phyloP scores from a whole-genome alignment of 768 basidiomycete genomes.

The Podaxis sp. region DNA sequence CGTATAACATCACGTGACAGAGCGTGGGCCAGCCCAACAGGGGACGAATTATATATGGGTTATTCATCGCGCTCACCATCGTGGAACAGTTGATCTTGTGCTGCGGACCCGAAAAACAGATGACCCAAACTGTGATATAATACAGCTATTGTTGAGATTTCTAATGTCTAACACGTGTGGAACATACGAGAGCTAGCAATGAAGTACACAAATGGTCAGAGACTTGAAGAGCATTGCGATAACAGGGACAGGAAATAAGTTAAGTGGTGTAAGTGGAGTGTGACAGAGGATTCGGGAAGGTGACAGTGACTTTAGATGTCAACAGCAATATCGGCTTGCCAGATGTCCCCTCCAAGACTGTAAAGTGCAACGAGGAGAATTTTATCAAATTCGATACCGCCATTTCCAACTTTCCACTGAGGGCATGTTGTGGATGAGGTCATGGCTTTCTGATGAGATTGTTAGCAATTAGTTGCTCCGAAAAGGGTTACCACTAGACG shows the following conservation, averaged over 20 bases:
- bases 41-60: neutral
- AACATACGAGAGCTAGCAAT: neutral
- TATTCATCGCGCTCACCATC: neutral
- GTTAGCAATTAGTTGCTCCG: conserved; percentile 25
- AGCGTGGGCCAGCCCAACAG: no score
- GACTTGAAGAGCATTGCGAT: neutral
- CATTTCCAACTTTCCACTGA: conserved; percentile 33
- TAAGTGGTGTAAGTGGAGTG: neutral
- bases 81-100: no score
- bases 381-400: conserved; percentile 38
- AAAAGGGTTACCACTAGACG: conserved; percentile 13
- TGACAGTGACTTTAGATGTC: conserved; percentile 20
- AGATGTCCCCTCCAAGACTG: conserved; percentile 42
- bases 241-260: neutral
- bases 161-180: no score
- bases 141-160: no score
- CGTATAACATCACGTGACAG: neutral
- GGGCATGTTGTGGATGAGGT: conserved; percentile 18
- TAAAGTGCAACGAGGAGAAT: conserved; percentile 40
- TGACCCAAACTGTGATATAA: no score
- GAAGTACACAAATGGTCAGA: neutral
- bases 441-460: conserved; percentile 16
- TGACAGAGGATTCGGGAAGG: neutral
- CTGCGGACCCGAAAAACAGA: no score
- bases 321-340: conserved; percentile 50